These are phyloP conservation scores for Citrus sinensis DNA, from an alignment of 345 rosid genomes.

Conservation along the genomic window DNA sequence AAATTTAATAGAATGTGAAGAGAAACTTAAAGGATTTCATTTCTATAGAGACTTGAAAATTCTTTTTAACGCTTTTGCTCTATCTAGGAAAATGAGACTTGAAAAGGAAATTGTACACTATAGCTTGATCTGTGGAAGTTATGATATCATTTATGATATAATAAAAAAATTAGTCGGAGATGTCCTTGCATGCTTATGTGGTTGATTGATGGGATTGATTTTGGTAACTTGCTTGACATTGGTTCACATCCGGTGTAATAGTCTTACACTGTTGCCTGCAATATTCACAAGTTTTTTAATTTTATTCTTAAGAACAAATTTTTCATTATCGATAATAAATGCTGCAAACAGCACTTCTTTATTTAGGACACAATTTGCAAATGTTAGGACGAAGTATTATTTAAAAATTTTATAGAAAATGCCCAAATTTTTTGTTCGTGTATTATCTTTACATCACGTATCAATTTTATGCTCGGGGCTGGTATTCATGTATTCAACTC, in stretches of 20 bases:
- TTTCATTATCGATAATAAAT: no score
- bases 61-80: background rate
- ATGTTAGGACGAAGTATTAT: no score
- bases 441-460: background rate
- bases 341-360: rapidly evolving
- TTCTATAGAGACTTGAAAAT: no score
- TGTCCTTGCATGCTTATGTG: background rate
- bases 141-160: no score
- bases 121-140: background rate
- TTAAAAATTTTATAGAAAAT: no score
- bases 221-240: no score
- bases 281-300: no score
- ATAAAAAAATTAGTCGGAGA: background rate
- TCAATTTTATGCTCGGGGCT: background rate
- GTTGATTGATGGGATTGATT: background rate
- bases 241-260: no score
- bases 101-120: background rate
- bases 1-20: no score
- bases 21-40: background rate
- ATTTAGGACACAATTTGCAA: no score
- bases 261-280: no score
- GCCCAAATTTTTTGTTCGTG: background rate
- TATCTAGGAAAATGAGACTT: background rate
- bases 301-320: no score
- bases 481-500: background rate